These are phyloP conservation scores for Debaryomyces hansenii DNA, from an alignment of 805 yeast species.

Conservation along the genomic window DNA sequence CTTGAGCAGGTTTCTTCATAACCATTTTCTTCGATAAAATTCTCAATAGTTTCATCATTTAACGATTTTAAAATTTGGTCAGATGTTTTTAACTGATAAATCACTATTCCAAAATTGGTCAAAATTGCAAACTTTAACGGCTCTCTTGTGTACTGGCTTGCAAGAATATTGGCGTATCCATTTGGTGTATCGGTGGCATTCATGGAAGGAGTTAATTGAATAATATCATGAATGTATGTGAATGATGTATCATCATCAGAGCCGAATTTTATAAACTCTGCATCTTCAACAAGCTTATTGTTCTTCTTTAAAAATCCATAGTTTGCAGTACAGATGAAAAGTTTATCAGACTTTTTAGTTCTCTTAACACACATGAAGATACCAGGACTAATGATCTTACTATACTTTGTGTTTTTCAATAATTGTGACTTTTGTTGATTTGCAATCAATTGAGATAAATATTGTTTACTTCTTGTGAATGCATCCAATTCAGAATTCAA, in stretches of 20 bases:
- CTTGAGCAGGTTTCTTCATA: constrained; percentile 88
- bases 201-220: constrained; percentile 67
- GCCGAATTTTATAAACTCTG: constrained; percentile 56
- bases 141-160: constrained; percentile 73
- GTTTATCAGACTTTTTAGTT: constrained; percentile 42
- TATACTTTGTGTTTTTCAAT: constrained; percentile 55
- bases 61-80: constrained; percentile 72
- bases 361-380: constrained; percentile 70
- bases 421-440: constrained; percentile 54
- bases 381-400: constrained; percentile 80
- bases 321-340: constrained; percentile 81
- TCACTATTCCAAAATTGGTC: constrained; percentile 74
- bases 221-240: constrained; percentile 64
- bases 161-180: constrained; percentile 84
- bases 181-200: constrained; percentile 71
- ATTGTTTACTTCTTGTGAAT: constrained; percentile 41
- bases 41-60: constrained; percentile 63
- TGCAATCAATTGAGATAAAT: constrained; percentile 36
- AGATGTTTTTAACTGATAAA: constrained; percentile 78
- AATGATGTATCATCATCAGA: constrained; percentile 21
- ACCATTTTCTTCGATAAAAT: constrained; percentile 78
- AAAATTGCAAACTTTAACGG: constrained; percentile 77
- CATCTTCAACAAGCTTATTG: constrained; percentile 74
- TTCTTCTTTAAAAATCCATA: constrained; percentile 78
- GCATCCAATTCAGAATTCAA: constrained; percentile 42